Base-by-base conservation (phyloP, 768 basidiomycete genomes). In the Boletus sp. region DNA sequence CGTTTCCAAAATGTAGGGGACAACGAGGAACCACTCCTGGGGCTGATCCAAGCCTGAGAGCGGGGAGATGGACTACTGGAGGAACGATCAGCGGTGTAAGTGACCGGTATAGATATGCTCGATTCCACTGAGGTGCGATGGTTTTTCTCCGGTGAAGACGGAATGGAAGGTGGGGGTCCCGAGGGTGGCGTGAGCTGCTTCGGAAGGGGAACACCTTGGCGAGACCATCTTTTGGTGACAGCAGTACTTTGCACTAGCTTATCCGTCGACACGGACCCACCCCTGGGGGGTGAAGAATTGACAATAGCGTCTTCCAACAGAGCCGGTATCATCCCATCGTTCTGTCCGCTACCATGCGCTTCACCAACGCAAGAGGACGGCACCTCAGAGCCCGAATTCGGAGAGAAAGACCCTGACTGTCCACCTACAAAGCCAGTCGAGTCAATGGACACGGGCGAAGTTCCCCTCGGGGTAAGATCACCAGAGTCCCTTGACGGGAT, bases 91-190 rank as follows among this genome's bases (percentile, higher is more conserved):
- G 57, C 56, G 15, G 69, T 61, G 51, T 69, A 71, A n/a, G 69
- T 67, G 51, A 70, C 70, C 21, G 67, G 62, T 42, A 66, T 33
- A 40, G 70, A 68, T 21, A 63, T 53, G 34, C 59, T 55, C 15
- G 67, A 66, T 21, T 58, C 64, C 29, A 66, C 55, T 15, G 68
- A 65, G 23, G 44, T 29, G 29, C 65, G 71, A 53, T 41, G 57
- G 53, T 64, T 55, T 49, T 57, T 34, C 21, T 65, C 67, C 17
- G 57, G 44, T 27, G 59, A 50, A 71, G 54, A 41, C 6, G 74
- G 81, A 25, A 78, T 66, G 15, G 79, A 77, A 5, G 84, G 82
- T 29, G 82, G 71, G 15, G 85, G 83, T 7, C 83, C 85, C 27
- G 72, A 77, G 2, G 86, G 84, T 10, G 85, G 84, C 5, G 80